Evolutionary conservation across 495 filamentous ascomycete genomes (phyloP), one percentile per base, ranked within the genome.

Genomic region (Filosporella fistucella): DNA sequence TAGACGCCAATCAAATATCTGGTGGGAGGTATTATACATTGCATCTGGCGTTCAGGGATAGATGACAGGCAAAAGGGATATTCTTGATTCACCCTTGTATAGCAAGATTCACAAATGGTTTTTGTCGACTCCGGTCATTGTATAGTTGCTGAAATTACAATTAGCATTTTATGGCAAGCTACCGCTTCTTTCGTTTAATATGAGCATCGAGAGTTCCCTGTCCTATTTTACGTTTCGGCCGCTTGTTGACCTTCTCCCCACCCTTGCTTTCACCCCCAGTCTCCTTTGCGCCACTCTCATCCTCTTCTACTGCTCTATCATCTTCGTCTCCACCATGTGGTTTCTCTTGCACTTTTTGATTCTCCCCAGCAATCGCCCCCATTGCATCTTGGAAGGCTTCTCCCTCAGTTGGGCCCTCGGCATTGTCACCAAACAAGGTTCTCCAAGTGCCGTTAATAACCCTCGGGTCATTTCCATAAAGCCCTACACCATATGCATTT

Each of bases 361-460:
- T 51, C 42, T 58, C 45, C 11, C 39, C 47, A 32, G 37, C 30
- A 8, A 46, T 25, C 9, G 22, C 20, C 8, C 18, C 41, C 41
- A 45, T 36, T 18, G 39, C 60, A 18, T 54, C 58, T 8, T 35
- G 52, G 10, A 54, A 59, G 1, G 58, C 60, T 49, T 63, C 63
- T 25, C 69, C 68, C 49, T 70, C 68, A 17, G 71, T 80, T 12
- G 71, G 71, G 0, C 74, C 76, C 20, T 70, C 70, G 4, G 63
- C 69, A 11, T 61, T 50, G 49, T 41, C 41, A 26, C 28, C 48
- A 48, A 86, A 87, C 25, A 77, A 47, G 36, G 71, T 50, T 36
- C 67, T 74, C 84, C 84, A 86, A 1, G 69, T 71, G 10, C 82
- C 82, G 58, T 84, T 68, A 46, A 77, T 58, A 2, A 86, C 78